These are phyloP conservation scores for Dalbergia oliveri DNA, from an alignment of 306 rosid genomes.

Conservation along the genomic window DNA sequence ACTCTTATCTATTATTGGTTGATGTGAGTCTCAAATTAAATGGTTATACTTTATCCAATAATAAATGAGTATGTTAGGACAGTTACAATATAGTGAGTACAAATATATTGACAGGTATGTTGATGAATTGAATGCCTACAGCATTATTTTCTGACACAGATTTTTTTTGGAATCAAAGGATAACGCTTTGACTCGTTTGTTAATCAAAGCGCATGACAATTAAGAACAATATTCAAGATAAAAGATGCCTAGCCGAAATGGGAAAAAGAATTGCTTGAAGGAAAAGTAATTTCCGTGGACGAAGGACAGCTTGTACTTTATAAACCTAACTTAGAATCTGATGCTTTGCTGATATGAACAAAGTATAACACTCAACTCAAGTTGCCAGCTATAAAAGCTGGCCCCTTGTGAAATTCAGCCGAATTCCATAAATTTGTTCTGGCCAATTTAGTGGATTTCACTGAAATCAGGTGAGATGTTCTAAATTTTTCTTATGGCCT, in stretches of 20 bases:
- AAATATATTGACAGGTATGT: neutral
- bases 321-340: constrained; percentile 1
- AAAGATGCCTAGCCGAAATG: neutral
- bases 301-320: neutral
- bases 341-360: neutral
- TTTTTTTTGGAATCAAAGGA: too few species aligned
- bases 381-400: neutral
- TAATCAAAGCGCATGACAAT: neutral
- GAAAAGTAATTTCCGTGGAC: neutral
- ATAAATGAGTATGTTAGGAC: too few species aligned
- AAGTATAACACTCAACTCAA: neutral
- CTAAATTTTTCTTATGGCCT: neutral
- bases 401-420: neutral
- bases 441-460: neutral
- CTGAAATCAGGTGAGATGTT: constrained; percentile 3
- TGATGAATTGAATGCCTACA: constrained; percentile 26
- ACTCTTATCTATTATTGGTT: too few species aligned
- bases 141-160: neutral
- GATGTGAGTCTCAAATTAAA: too few species aligned
- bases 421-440: neutral
- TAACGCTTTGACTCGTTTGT: neutral
- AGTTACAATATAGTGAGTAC: too few species aligned
- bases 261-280: neutral
- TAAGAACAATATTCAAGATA: neutral
- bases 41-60: too few species aligned